Percentiles rank a stretch among this genome's conserved stretches.
Conservation (phyloP, 2,329 filamentous ascomycete species). For the Gaeumannomyces tritici region DNA sequence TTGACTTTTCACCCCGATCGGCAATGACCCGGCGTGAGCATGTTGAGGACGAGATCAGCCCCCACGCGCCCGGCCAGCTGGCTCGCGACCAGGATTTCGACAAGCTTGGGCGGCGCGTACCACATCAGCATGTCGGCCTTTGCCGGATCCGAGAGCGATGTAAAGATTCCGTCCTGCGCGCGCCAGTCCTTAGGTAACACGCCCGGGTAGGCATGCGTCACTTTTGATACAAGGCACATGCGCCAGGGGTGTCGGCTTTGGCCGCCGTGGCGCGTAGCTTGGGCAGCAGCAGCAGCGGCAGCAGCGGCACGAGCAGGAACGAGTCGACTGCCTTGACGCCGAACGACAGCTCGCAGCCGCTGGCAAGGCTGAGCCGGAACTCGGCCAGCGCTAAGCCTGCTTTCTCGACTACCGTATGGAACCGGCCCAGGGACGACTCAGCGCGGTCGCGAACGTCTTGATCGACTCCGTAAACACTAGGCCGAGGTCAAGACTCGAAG, state of each 20-base stretch:
- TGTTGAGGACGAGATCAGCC: slow-evolving; percentile 21
- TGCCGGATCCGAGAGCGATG: slow-evolving; percentile 18
- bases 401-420: slow-evolving; percentile 35
- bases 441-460: slow-evolving; percentile 25
- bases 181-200: slow-evolving; percentile 15
- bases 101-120: slow-evolving; percentile 22
- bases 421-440: slow-evolving; percentile 19
- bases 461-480: slow-evolving; percentile 29
- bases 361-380: slow-evolving; percentile 20
- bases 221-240: slow-evolving; percentile 9
- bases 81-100: slow-evolving; percentile 17
- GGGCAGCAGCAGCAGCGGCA: slow-evolving; percentile 19
- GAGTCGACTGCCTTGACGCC: slow-evolving; percentile 20
- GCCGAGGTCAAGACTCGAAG: slow-evolving; percentile 32
- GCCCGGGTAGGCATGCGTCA: slow-evolving; percentile 10
- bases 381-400: slow-evolving; percentile 27
- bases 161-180: slow-evolving; percentile 14
- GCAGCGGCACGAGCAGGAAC: slow-evolving; percentile 17
- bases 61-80: slow-evolving; percentile 15
- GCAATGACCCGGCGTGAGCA: slow-evolving; percentile 31
- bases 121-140: slow-evolving; percentile 16
- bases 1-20: slow-evolving; percentile 24
- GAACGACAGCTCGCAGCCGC: slow-evolving; percentile 35
- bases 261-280: slow-evolving; percentile 16
- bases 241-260: slow-evolving; percentile 7